Conservation (phyloP, 2,329 filamentous ascomycete genomes). For the Xylariaceae sp. region DNA sequence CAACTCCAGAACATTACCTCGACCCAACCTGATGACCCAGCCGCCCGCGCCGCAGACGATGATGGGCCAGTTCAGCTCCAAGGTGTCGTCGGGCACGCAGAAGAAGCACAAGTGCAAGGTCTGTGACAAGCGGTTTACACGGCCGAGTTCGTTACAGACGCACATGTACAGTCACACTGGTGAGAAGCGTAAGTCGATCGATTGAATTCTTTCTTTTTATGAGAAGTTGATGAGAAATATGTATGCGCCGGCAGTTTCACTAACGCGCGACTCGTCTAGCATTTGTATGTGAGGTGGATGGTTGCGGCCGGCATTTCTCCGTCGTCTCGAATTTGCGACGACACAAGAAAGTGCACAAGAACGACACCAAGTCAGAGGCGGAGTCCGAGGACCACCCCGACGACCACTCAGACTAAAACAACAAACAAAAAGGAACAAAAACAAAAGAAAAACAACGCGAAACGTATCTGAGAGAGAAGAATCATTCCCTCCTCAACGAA, state of each 20-base stretch:
- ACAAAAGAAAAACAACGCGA: neutral
- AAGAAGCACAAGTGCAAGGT: slow-evolving; percentile 99
- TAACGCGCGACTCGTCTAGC: slow-evolving; percentile 47
- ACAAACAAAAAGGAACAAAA: no score
- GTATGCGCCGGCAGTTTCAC: neutral
- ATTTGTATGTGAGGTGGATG: slow-evolving; percentile 89
- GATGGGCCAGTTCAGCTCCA: slow-evolving; percentile 98
- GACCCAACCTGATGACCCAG: slow-evolving; percentile 60
- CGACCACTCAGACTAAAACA: slow-evolving; percentile 51
- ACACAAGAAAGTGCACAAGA: slow-evolving; percentile 94
- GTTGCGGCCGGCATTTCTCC: slow-evolving; percentile 92
- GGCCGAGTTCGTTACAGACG: slow-evolving; percentile 89
- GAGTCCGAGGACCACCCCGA: slow-evolving; percentile 60
- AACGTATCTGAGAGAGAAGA: neutral
- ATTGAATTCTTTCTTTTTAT: neutral
- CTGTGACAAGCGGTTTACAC: slow-evolving; percentile 94
- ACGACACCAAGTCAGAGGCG: slow-evolving; percentile 59
- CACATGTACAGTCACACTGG: slow-evolving; percentile 99
- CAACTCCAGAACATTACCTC: slow-evolving; percentile 74
- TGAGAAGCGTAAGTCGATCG: slow-evolving; percentile 77
- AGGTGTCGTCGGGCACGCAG: slow-evolving; percentile 89
- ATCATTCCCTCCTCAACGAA: neutral
- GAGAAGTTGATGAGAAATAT: slow-evolving; percentile 7
- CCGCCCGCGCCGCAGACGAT: slow-evolving; percentile 87
- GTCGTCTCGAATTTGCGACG: slow-evolving; percentile 92